Evolutionary conservation across 1,284 basidiomycete genomes (phyloP), one percentile per base, ranked within the genome.

Genomic region (Laetiporus sulphureus): DNA sequence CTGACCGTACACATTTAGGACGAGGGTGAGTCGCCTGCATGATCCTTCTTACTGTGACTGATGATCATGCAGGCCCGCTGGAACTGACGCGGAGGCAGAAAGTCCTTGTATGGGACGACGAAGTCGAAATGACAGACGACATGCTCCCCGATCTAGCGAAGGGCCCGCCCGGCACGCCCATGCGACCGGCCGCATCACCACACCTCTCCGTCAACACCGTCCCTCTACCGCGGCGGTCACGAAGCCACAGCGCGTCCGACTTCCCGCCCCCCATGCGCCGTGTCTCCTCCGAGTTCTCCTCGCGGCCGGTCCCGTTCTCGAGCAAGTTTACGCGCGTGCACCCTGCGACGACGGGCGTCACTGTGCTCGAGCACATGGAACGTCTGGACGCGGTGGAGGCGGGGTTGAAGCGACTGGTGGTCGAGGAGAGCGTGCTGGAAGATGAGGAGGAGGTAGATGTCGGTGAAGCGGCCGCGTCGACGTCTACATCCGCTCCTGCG

Each of bases 91-190:
- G 90, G 13, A 67, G 89, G 44, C 76, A 75, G 42, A 90, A 80
- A 57, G 77, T 82, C 10, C 70, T 88, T 20, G 84, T 93, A 11
- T 88, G 84, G 83, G 83, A 89, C 52, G 90, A 92, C 46, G 83
- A 87, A 50, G 63, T 84, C n/a, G 83, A 88, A 59, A 62, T 89
- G n/a, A 62, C 74, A 24, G 82, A 83, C 50, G 81, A 84, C 44
- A 60, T 65, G 16, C 54, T 68, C 29, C 64, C 57, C 60, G 69
- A 71, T 31, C 49, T 61, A 12, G 52, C 59, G 8, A 56, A 50
- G 41, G 63, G 53, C 42, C 68, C 66, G n/a, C 55, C 59, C 29
- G 60, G 65, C 27, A 54, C 60, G 7, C 51, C 53, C 0, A 52
- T 52, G 12, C 44, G 35, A 3, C 51, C 54, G 21, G 30, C 52